These are phyloP conservation scores for Gomphus bonarii DNA, from an alignment of 1,284 basidiomycete genomes.

Conservation along the genomic window DNA sequence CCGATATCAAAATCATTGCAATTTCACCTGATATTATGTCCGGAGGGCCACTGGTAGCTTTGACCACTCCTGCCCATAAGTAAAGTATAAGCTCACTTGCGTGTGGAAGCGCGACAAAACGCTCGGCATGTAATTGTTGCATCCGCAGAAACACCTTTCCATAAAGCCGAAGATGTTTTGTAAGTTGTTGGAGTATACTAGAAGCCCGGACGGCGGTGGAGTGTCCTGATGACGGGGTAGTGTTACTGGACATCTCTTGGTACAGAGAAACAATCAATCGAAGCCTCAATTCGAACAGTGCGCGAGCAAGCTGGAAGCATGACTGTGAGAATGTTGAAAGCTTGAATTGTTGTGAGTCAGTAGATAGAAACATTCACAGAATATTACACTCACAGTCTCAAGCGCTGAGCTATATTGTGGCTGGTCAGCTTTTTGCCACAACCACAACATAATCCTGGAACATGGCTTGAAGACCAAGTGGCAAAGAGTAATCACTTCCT, in stretches of 20 bases:
- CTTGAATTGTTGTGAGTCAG: neutral
- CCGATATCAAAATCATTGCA: neutral
- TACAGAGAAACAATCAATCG: constrained; percentile 43
- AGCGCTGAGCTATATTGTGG: constrained; percentile 33
- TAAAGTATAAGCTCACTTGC: constrained; percentile 61
- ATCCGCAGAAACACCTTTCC: constrained; percentile 71
- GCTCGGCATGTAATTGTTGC: constrained; percentile 47
- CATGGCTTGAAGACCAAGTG: constrained; percentile 66
- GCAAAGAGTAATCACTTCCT: constrained; percentile 45
- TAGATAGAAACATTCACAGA: neutral
- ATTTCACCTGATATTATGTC: constrained; percentile 46
- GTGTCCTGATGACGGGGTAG: neutral
- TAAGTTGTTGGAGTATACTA: constrained; percentile 41
- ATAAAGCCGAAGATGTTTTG: constrained; percentile 55
- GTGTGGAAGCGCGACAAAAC: constrained; percentile 53
- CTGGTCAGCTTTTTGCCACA: constrained; percentile 42
- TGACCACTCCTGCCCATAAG: constrained; percentile 68
- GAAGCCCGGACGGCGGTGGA: constrained; percentile 18
- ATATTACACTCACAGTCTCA: constrained; percentile 39
- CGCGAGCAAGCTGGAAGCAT: constrained; percentile 33
- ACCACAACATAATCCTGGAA: constrained; percentile 54
- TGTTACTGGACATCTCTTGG: constrained; percentile 23
- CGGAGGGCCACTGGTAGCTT: constrained; percentile 45
- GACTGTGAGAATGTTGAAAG: constrained; percentile 1
- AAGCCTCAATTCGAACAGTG: constrained; percentile 50